These are phyloP conservation scores for Peronospora farinosa DNA, from an alignment of 352 stramenopile species.

Conservation along the genomic window DNA sequence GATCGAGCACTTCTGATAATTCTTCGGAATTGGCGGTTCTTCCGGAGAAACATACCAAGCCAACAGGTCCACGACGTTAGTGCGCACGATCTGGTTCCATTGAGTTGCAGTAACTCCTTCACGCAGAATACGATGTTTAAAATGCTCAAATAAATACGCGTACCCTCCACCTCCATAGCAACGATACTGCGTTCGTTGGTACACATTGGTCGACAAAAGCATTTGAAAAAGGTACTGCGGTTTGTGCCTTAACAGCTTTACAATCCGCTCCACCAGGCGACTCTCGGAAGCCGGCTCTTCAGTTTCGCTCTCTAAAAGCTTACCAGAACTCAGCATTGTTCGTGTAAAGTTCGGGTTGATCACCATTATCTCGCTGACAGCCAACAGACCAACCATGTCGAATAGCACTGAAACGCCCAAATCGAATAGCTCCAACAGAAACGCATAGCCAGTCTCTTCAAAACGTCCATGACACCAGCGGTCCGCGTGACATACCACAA, in stretches of 20 bases:
- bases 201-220: conserved; percentile 57
- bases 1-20: conserved; percentile 72
- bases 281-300: conserved; percentile 39
- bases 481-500: conserved; percentile 71
- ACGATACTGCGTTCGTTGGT: conserved; percentile 62
- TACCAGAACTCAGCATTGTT: neutral
- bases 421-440: conserved; percentile 38
- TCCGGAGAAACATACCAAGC: conserved; percentile 57
- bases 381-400: conserved; percentile 53
- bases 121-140: conserved; percentile 34
- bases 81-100: conserved; percentile 37
- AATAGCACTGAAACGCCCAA: conserved; percentile 52
- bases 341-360: conserved; percentile 30
- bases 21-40: conserved; percentile 51
- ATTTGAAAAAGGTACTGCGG: conserved; percentile 28
- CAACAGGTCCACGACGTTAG: conserved; percentile 45
- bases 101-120: conserved; percentile 32
- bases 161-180: conserved; percentile 69
- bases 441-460: conserved; percentile 11
- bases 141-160: conserved; percentile 46
- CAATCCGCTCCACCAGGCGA: conserved; percentile 36
- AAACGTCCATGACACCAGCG: conserved; percentile 38
- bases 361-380: conserved; percentile 46
- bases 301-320: neutral
- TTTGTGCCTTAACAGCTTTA: conserved; percentile 24